Conservation (phyloP, 2,329 filamentous ascomycete genomes). For the Trichoderma lentiforme region DNA sequence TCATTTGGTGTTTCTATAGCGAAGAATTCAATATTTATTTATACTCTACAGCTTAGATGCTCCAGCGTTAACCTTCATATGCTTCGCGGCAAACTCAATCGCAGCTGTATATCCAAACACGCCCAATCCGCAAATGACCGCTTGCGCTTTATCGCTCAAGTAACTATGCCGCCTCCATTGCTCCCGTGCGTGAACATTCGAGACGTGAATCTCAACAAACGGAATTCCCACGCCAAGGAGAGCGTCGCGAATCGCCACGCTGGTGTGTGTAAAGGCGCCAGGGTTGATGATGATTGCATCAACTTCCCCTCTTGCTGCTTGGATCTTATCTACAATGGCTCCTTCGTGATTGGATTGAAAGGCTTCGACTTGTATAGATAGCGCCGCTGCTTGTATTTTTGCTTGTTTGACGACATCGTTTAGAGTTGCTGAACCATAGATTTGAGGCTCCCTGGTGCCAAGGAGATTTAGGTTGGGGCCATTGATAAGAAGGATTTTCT, state of each 20-base stretch:
- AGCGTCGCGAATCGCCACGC: constrained; percentile 9
- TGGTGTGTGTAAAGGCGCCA: constrained; percentile 11
- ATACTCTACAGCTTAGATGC: background rate
- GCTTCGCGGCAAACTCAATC: constrained; percentile 8
- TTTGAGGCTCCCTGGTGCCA: constrained; percentile 6
- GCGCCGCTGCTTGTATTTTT: background rate
- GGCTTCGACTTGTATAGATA: constrained; percentile 1
- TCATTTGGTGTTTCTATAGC: background rate
- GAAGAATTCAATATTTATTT: background rate
- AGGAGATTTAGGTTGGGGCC: constrained; percentile 11
- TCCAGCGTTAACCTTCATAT: background rate
- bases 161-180: constrained; percentile 7
- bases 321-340: constrained; percentile 11
- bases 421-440: constrained; percentile 10
- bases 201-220: constrained; percentile 4
- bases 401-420: constrained; percentile 9
- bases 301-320: background rate
- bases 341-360: constrained; percentile 14
- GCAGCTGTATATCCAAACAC: constrained; percentile 14
- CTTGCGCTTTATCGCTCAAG: constrained; percentile 13
- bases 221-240: constrained; percentile 1
- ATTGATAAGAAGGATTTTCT: constrained; percentile 10
- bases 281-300: constrained; percentile 9
- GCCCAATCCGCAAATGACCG: constrained; percentile 11
- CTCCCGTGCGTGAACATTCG: constrained; percentile 1